Evolutionary conservation across 768 basidiomycete genomes (phyloP).

Genomic region (Trichaptum fuscoviolaceum): DNA sequence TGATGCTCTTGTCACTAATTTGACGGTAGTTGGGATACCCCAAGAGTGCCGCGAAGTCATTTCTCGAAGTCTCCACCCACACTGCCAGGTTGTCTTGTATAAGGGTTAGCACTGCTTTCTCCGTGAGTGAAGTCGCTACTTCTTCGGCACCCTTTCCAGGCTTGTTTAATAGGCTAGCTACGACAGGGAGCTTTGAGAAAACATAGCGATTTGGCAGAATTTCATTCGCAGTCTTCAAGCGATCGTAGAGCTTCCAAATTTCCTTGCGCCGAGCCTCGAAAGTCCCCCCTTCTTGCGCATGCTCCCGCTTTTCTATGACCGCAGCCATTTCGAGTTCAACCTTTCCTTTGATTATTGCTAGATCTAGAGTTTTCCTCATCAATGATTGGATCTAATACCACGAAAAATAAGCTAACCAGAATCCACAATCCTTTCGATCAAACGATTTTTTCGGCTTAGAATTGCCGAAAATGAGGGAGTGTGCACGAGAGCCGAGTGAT

Average conservation of each 20-base stretch:
- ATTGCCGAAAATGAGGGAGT: constrained; percentile 19
- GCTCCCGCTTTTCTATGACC: constrained; percentile 20
- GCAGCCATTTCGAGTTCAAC: constrained; percentile 27
- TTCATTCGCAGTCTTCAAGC: constrained; percentile 32
- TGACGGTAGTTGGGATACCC: constrained; percentile 50
- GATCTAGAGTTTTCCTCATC: constrained; percentile 22
- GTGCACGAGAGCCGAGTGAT: constrained; percentile 34
- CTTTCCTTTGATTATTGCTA: constrained; percentile 13
- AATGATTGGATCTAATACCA: neutral
- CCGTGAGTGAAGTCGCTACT: constrained; percentile 12
- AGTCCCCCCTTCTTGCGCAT: constrained; percentile 23
- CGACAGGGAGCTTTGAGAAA: constrained; percentile 46
- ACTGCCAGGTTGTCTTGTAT: constrained; percentile 38
- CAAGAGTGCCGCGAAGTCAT: constrained; percentile 37
- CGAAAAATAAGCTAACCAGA: neutral
- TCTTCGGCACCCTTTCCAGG: neutral
- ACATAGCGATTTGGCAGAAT: constrained; percentile 41
- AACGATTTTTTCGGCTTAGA: neutral
- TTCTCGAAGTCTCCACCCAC: constrained; percentile 45
- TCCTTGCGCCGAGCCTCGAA: constrained; percentile 26
- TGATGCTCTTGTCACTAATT: constrained; percentile 39
- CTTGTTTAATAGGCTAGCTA: constrained; percentile 28
- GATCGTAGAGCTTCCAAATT: constrained; percentile 39
- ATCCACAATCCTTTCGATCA: constrained; percentile 17
- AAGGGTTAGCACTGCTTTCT: constrained; percentile 29